Evolutionary conservation across 176 grass and related monocot species (phyloP), one percentile per base, ranked within the genome.

Genomic region (Cymbopogon citratus): DNA sequence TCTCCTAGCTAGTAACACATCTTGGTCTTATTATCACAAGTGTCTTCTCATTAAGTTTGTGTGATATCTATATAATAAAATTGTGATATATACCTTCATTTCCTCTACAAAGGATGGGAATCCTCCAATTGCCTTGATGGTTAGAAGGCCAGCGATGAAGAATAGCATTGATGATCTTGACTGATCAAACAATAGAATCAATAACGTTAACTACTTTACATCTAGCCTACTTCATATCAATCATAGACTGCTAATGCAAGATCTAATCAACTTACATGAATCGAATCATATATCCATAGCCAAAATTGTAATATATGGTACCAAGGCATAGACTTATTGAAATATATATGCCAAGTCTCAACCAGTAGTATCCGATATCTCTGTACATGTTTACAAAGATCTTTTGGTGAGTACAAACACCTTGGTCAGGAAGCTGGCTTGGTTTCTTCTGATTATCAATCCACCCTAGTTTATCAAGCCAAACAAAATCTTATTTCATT

Each of bases 41-140:
- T 40, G 9, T 16, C 27, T 52, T 21, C 12, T 8, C 24, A 33
- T 4, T 19, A 18, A 1, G 38, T 19, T 54, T 16, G 31, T 33
- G 31, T 33, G 3, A 33, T 33, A 34, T 13, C n/a, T 3, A 59
- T 10, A 38, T 27, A 80, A 26, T 21, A 35, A 46, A 71, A 28
- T 12, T 3, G 7, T n/a, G 7, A 15, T 34, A n/a, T n/a, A n/a
- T n/a, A 93, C 91, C 87, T 93, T 93, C 87, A 93, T 93, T 14
- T 93, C 91, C 45, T 93, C 91, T 15, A 93, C 85, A 39, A 93
- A 93, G 16, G 91, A 93, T 21, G 91, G 91, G 85, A 93, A 93
- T 39, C 91, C 91, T 48, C 91, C 91, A 34, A 93, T 90, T 27
- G 91, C 87, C 91, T 90, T 93, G 7, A 93, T 67, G 5, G 91